Evolutionary conservation across 495 filamentous ascomycete genomes (phyloP), one percentile per base, ranked within the genome.

Genomic region (Cercophora sp.): DNA sequence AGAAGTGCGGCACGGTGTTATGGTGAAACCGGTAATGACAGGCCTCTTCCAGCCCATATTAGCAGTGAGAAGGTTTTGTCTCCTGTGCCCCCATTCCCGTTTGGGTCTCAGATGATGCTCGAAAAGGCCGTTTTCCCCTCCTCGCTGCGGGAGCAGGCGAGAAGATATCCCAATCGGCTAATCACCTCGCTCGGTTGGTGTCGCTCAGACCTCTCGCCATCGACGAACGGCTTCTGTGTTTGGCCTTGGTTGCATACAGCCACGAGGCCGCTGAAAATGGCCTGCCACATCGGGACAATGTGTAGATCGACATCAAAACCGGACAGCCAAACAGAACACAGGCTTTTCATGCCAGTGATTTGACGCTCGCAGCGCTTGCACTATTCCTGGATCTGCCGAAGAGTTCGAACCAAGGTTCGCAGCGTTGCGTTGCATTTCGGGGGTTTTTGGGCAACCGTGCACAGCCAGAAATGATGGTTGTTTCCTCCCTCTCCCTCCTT

Each of bases 341-440:
- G 8, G 9, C 22, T 19, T 24, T 24, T 19, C 3, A 25, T 18
- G 16, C 36, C 18, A 46, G 23, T 5, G 43, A 32, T 8, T 32
- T 32, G 8, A 26, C n/a, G 9, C 11, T 13, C 26, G n/a, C 41
- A 27, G 22, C 41, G 32, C 47, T 24, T 22, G 47, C 47, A 36
- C 48, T 51, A 51, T 51, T 51, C 48, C 48, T 41, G 48, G 48
- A 51, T 51, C 48, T 51, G 48, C 48, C 48, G 48, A 51, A 20
- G 16, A 29, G 23, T 35, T 36, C 48, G 36, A 40, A 41, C 48
- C 48, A n/a, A 41, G 36, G 48, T 51, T 31, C 24, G 36, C 19
- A 51, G 35, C 35, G 48, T 40, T 41, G 36, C 48, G 48, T 51
- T 51, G 36, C 36, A 40, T 51, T 41, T 51, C 35, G 48, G 24